phyloP scores from a whole-genome alignment of 106 monocot genomes.

The Amphibolis antarctica region DNA sequence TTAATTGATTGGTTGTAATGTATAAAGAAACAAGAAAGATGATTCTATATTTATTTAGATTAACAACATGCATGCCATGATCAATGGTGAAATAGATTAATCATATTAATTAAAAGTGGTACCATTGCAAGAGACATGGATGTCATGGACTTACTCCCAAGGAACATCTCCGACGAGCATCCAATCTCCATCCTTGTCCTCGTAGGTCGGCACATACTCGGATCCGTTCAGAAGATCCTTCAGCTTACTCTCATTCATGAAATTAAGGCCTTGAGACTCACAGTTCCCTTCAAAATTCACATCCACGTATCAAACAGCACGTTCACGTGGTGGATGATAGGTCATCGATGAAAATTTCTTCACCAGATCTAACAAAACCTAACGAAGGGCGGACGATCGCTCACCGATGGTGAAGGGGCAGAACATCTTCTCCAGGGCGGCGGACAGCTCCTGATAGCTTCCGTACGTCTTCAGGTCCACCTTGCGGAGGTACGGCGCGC shows the following conservation, averaged over 20 bases:
- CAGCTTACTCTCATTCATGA: conserved; percentile 63
- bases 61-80: no score
- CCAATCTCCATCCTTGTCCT: conserved; percentile 95
- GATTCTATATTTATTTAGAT: no score
- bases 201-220: conserved; percentile 76
- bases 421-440: conserved; percentile 60
- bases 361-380: no score
- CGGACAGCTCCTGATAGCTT: conserved; percentile 55
- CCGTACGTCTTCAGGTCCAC: conserved; percentile 63
- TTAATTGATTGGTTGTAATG: no score
- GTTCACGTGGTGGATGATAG: background rate
- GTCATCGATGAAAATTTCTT: no score
- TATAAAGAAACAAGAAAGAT: no score
- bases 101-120: no score
- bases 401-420: conserved; percentile 38
- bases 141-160: conserved; percentile 94
- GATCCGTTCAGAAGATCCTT: conserved; percentile 61
- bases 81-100: no score
- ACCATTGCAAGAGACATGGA: no score
- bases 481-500: conserved; percentile 72
- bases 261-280: conserved; percentile 37
- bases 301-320: background rate
- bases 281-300: conserved; percentile 5
- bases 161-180: conserved; percentile 96
- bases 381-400: no score